A percentile compares a stretch with the other conserved stretches of the same genome.
Conservation (phyloP, 176 grass and related monocot species). For the Urochloa ruziziensis region DNA sequence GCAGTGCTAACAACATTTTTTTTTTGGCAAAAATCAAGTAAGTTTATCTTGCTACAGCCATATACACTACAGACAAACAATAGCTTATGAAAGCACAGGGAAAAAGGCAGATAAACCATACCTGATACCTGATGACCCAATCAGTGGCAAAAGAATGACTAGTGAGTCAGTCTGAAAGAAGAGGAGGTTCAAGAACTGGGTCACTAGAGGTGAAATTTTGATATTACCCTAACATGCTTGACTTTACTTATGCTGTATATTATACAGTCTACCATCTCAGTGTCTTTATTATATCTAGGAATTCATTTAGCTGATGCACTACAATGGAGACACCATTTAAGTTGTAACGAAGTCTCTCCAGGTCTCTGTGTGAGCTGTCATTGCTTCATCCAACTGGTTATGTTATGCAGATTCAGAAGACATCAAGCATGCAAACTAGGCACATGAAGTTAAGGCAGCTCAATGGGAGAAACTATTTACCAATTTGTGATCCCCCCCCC, state of each 20-base stretch:
- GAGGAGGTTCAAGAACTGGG: constrained; percentile 29
- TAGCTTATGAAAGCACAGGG: constrained; percentile 3
- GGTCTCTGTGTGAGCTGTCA: not conserved
- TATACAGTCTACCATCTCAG: not conserved
- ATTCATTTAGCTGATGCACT: not conserved
- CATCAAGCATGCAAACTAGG: not conserved
- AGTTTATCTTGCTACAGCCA: not conserved
- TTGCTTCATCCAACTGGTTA: not conserved
- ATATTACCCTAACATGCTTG: not conserved
- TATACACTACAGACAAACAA: not conserved
- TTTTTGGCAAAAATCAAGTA: not conserved
- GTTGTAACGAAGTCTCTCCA: not conserved
- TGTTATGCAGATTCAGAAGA: not conserved
- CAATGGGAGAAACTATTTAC: not conserved
- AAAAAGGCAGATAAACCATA: constrained; percentile 28
- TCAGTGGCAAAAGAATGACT: constrained; percentile 70
- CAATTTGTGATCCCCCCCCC: too few species aligned
- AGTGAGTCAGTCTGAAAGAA: constrained; percentile 84
- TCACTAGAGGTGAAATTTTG: constrained; percentile 8
- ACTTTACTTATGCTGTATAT: not conserved
- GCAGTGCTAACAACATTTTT: constrained; percentile 50
- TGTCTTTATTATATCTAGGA: not conserved
- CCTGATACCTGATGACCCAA: constrained; percentile 84
- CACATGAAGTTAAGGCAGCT: not conserved
- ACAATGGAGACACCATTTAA: not conserved